These are phyloP conservation scores for Pseudohalonectria lignicola DNA, from an alignment of 2,329 filamentous ascomycete genomes.

Conservation along the genomic window DNA sequence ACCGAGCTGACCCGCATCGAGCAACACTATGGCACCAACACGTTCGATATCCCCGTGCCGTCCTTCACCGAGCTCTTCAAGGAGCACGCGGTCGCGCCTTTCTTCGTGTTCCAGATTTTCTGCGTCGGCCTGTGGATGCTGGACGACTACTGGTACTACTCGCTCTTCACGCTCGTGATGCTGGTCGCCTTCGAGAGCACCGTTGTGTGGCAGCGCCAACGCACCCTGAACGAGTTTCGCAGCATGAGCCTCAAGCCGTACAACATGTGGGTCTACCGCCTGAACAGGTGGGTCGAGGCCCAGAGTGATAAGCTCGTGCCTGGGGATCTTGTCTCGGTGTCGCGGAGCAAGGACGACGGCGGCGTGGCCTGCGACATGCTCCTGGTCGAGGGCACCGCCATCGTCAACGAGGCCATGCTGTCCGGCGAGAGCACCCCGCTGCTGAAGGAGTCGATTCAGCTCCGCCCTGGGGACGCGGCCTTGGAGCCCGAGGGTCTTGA, in stretches of 20 bases:
- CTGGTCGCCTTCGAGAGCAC: constrained; percentile 95
- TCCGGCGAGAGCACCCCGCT: constrained; percentile 96
- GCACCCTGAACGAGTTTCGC: constrained; percentile 90
- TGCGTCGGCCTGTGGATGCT: constrained; percentile 98
- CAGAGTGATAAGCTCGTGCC: constrained; percentile 87
- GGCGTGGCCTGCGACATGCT: constrained; percentile 97
- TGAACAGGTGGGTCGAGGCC: constrained; percentile 79
- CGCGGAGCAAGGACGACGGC: constrained; percentile 90
- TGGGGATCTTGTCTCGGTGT: constrained; percentile 85
- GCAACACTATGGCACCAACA: constrained; percentile 91
- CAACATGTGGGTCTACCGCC: constrained; percentile 80
- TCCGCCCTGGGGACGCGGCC: constrained; percentile 68
- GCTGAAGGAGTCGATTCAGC: constrained; percentile 88
- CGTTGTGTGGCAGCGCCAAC: constrained; percentile 96
- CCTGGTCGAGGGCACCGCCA: constrained; percentile 85
- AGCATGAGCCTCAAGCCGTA: constrained; percentile 99
- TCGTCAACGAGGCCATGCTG: constrained; percentile 99
- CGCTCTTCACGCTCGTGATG: constrained; percentile 97
- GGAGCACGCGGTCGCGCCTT: constrained; percentile 95
- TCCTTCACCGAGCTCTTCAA: constrained; percentile 94
- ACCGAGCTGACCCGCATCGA: constrained; percentile 71
- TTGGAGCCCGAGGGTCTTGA: constrained; percentile 87
- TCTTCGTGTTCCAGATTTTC: constrained; percentile 99
- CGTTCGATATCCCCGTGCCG: constrained; percentile 95
- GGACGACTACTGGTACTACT: constrained; percentile 99